Evolutionary conservation across 352 stramenopile genomes (phyloP), one percentile per base, ranked within the genome.

Genomic region (Pythium brachiatum): DNA sequence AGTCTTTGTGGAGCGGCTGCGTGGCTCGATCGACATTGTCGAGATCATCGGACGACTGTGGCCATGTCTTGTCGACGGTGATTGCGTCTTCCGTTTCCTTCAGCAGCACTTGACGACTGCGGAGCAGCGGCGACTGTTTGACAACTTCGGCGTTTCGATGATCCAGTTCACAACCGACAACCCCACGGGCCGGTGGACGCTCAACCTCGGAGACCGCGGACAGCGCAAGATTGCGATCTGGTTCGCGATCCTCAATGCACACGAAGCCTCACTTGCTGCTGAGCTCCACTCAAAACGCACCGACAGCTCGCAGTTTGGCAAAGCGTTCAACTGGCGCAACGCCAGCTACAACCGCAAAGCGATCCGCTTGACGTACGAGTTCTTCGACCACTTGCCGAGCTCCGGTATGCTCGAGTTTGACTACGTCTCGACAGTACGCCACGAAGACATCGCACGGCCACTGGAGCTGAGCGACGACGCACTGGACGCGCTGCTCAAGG

Each of bases 381-480:
- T 91, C 62, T 91, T 88, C 39, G 71, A 88, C 43, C 53, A 60
- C 1, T 61, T 91, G 15, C 82, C 82, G 46, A 58, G 46, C 5
- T 62, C 74, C 5, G 82, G 82, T 1, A 60, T 88, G n/a, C 65
- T 91, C 0, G 79, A 89, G 54, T 88, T 91, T 56, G 82, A 91
- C 60, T 91, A 79, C 48, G 79, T 86, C 7, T 86, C 78, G 21
- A 82, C 71, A 0, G 18, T 79, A 11, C 76, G 82, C 6, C 75
- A 79, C 23, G 82, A 89, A 65, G 82, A 89, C 48, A 1, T 69
- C 2, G 23, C 57, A 1, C 15, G 21, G 1, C 46, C 66, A 0
- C 7, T 44, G 0, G 67, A 77, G 20, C 66, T 83, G 20, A 74
- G 27, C 11, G 79, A 91, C 56, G 62, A 77, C 0, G 55, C 73